Base-by-base conservation (phyloP, 179 eudicot species). In the Spergularia azorica region DNA sequence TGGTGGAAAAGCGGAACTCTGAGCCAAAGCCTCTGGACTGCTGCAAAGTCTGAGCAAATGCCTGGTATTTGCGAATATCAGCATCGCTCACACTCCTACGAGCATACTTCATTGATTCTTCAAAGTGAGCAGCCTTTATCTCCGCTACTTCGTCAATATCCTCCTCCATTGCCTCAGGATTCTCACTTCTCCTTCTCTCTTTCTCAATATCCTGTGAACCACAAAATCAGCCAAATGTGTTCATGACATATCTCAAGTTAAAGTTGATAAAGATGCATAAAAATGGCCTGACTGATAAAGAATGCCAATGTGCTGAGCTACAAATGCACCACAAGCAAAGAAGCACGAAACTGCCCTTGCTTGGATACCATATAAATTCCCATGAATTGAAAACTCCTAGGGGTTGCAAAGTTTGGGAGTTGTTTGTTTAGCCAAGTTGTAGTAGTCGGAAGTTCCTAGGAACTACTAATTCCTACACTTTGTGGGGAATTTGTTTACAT, bases 91-190 rank as follows among this genome's bases (percentile, higher is more conserved):
- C 98, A 85, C 98, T 93, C 79, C 98, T 84, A 3, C 98, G 84
- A 13, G 98, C 98, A 76, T 71, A 93, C 83, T 93, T 93, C 98
- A 93, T 93, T 1, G 98, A 91, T 51, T 93, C 98, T 73, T 93
- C 98, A 73, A 93, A 93, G 57, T 93, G 97, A 15, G 91, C 84
- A 54, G 97, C 91, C 83, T 69, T 91, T 26, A 93, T 93, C 80
- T 91, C 97, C 4, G 97, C 72, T 58, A 93, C 94, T 76, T 93
- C 96, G 21, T 89, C 97, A 4, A 84, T 73, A 70, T 93, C 97
- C 82, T 93, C 98, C 58, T 93, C 98, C 98, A 93, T 93, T 2
- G 95, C 89, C 72, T 91, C 98, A 0, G 97, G 95, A 55, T 93
- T 93, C 70, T 90, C 98, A 0, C 82, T 83, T 79, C 92, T 88